Base-by-base conservation (phyloP, 192 early-diverging fungal genomes). In the Gryganskiella cystojenkinii region DNA sequence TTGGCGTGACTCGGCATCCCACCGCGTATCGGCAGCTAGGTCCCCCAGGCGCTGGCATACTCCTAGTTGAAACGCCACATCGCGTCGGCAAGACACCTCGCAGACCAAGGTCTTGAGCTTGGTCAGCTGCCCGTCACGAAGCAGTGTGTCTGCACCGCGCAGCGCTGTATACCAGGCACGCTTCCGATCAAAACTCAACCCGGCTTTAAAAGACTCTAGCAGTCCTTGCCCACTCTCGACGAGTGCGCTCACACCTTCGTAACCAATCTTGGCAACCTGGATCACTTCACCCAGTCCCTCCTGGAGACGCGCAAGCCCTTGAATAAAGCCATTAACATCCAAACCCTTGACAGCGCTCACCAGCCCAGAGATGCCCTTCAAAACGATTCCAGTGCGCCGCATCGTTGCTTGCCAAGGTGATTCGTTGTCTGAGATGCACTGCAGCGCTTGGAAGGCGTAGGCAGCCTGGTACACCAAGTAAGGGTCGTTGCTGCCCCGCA, bases 381-480 rank as follows among this genome's bases (percentile, higher is more conserved):
- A 5, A 9, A 49, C 27, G 11, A 11, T 27, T 31, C n/a, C n/a
- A 3, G 60, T 33, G 27, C 46, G 45, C 25, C 60, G 5, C 28
- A 61, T 4, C 11, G 19, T 3, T 10, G 57, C 43, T 45, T 60
- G 40, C 43, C 20, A 30, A 17, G 4, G 3, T 3, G 55, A 24
- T 34, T 56, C 55, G 34, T 56, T 15, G 55, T 56, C 33, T 11
- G 55, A 35, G n/a, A 59, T 22, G 19, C 40, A 59, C 42, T 25
- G 57, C 20, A 59, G 22, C 0, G 57, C 37, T 22, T 59, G 57
- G 24, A 14, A 44, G 0, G 57, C 57, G 42, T 59, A 59, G 2
- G 42, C 28, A 8, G 60, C 45, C 33, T 61, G 46, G 14, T 61
- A 61, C 13, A 50, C 30, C 28, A 61, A 13, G 14, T 61, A 50